phyloP scores from a whole-genome alignment of 805 yeast genomes.

The Yamadazyma philogaea region DNA sequence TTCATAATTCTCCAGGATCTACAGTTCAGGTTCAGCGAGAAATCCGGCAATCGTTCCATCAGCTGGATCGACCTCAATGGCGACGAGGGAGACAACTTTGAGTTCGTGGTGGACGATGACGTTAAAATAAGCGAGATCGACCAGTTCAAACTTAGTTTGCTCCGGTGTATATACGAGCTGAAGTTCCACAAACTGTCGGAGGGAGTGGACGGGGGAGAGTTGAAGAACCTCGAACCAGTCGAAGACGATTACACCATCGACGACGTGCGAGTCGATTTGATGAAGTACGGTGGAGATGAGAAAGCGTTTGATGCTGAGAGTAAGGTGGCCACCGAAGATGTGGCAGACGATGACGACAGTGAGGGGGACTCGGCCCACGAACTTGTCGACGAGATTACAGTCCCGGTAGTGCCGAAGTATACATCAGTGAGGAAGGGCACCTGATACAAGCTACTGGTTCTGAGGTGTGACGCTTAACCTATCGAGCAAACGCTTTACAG shows the following conservation, averaged over 20 bases:
- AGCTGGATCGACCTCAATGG: conserved; percentile 83
- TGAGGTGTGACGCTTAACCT: too few relatives aligned
- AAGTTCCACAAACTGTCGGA: conserved; percentile 36
- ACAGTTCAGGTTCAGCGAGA: conserved; percentile 50
- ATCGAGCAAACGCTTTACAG: too few relatives aligned
- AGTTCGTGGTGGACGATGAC: conserved; percentile 66
- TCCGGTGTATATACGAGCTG: conserved; percentile 72
- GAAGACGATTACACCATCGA: conserved; percentile 22
- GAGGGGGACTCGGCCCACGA: too few relatives aligned
- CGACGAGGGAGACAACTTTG: conserved; percentile 82
- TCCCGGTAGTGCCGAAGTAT: too few relatives aligned
- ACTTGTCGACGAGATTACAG: too few relatives aligned
- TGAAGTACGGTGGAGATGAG: not conserved
- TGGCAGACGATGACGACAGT: conserved; percentile 2
- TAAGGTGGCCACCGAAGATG: conserved; percentile 19
- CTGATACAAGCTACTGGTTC: too few relatives aligned
- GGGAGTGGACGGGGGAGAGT: conserved; percentile 29
- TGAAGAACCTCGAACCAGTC: conserved; percentile 55
- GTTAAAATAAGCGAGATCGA: conserved; percentile 56
- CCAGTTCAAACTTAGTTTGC: conserved; percentile 56
- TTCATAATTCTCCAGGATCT: conserved; percentile 65
- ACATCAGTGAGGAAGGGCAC: too few relatives aligned
- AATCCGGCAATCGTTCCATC: conserved; percentile 56
- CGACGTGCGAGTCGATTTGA: conserved; percentile 18
- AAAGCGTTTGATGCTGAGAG: not conserved